Evolutionary conservation across 108 stramenopile genomes (phyloP), one percentile per base, ranked within the genome.

Genomic region (Cyclotella atomus): DNA sequence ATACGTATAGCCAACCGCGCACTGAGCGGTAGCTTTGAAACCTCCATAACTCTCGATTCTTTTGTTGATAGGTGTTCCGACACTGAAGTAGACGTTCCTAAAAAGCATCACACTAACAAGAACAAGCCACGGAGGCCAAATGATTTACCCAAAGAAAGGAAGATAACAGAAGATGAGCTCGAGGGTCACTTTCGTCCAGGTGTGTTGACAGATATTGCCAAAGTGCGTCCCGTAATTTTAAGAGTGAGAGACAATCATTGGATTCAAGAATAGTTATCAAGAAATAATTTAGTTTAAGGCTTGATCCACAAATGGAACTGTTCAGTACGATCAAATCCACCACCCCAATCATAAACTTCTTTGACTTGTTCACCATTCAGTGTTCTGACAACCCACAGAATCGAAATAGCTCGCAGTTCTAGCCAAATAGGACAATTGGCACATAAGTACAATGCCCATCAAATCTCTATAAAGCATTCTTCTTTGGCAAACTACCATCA

Each of bases 401-500:
- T n/a, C n/a, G n/a, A n/a, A n/a, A n/a, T n/a, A n/a, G n/a, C n/a
- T n/a, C n/a, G n/a, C n/a, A n/a, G n/a, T n/a, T n/a, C n/a, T n/a
- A n/a, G n/a, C n/a, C n/a, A n/a, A n/a, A n/a, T n/a, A n/a, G n/a
- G n/a, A n/a, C n/a, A n/a, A n/a, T n/a, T n/a, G n/a, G n/a, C n/a
- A n/a, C n/a, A n/a, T n/a, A n/a, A n/a, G n/a, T n/a, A n/a, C n/a
- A n/a, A n/a, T n/a, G n/a, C n/a, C n/a, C n/a, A n/a, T n/a, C n/a
- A n/a, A 59, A 59, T 2, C 4, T 1, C 23, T 14, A 44, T 28
- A 28, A 46, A 28, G 20, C 9, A 23, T 70, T 70, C 35, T 59
- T 83, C 41, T 45, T 43, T 7, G 89, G 89, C 53, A 92, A 74
- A 70, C 77, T 83, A 24, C 92, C 93, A 81, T 92, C 93, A 10